Conservation (phyloP, 2,329 filamentous ascomycete species). For the Sarocladium kiliense region DNA sequence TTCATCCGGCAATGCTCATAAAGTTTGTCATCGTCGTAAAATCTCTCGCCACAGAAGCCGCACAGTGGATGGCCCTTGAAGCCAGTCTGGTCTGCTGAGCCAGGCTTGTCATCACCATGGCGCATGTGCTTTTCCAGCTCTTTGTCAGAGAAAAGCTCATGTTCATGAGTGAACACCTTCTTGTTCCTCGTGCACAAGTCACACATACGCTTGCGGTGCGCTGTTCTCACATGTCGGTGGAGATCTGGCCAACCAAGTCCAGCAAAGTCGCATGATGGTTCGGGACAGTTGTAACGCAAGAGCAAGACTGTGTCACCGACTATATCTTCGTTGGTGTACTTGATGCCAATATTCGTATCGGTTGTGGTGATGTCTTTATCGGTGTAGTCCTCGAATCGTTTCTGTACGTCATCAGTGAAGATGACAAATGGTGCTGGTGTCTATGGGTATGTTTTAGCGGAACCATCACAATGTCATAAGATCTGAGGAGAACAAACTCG, state of each 20-base stretch:
- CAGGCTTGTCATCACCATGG: slow-evolving; percentile 84
- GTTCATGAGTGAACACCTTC: slow-evolving; percentile 97
- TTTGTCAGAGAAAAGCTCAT: slow-evolving; percentile 79
- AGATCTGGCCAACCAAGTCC: slow-evolving; percentile 60
- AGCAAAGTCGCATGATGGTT: slow-evolving; percentile 72
- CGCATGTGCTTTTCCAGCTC: slow-evolving; percentile 85
- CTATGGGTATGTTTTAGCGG: no score
- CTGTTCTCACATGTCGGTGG: slow-evolving; percentile 71
- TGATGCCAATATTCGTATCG: slow-evolving; percentile 85
- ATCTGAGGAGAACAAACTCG: slow-evolving; percentile 52
- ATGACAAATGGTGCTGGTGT: slow-evolving; percentile 76
- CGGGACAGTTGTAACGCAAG: slow-evolving; percentile 91
- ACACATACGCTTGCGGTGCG: slow-evolving; percentile 85
- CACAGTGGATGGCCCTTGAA: slow-evolving; percentile 96
- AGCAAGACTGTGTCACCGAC: slow-evolving; percentile 85
- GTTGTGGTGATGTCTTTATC: slow-evolving; percentile 67
- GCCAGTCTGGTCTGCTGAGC: slow-evolving; percentile 85
- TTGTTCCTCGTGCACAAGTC: slow-evolving; percentile 90
- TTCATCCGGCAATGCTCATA: slow-evolving; percentile 90
- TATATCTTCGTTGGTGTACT: slow-evolving; percentile 83
- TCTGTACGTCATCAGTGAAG: slow-evolving; percentile 80
- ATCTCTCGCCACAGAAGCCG: slow-evolving; percentile 83
- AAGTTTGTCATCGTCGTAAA: slow-evolving; percentile 94
- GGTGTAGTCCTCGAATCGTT: slow-evolving; percentile 80
- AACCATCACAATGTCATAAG: neutral